A percentile compares a stretch with the other conserved stretches of the same genome.
Conservation (phyloP, 768 basidiomycete genomes). For the Tephrocybe sp. region DNA sequence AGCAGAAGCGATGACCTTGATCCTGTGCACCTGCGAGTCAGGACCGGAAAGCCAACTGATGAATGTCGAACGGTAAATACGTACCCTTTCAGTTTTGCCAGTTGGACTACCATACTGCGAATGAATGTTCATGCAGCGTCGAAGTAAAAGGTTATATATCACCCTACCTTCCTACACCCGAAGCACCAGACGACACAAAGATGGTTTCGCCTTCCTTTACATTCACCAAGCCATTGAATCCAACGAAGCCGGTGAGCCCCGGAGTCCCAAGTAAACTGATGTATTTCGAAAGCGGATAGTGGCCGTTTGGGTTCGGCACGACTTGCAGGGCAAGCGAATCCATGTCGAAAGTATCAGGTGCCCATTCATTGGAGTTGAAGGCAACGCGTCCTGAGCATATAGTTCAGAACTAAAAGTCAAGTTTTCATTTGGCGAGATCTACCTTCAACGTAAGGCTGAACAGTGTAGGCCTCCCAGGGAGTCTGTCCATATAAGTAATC, state of each 20-base stretch:
- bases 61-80: background rate
- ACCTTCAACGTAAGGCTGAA: conserved; percentile 15
- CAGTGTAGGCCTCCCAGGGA: conserved; percentile 17
- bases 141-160: background rate
- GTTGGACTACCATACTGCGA: conserved; percentile 32
- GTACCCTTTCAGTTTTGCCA: conserved; percentile 36
- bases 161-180: conserved; percentile 31
- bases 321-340: conserved; percentile 18
- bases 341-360: conserved; percentile 16
- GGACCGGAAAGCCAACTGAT: too few species aligned
- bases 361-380: conserved; percentile 13
- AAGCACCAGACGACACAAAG: conserved; percentile 28
- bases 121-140: background rate
- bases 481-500: conserved; percentile 32
- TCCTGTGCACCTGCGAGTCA: background rate
- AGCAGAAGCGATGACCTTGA: conserved; percentile 63
- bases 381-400: conserved; percentile 12
- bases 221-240: conserved; percentile 27
- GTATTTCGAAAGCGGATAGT: conserved; percentile 1
- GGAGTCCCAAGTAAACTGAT: conserved; percentile 10
- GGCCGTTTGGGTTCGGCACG: conserved; percentile 3
- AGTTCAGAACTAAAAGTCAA: conserved; percentile 9
- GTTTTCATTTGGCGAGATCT: too few species aligned
- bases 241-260: conserved; percentile 32
- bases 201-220: conserved; percentile 30